phyloP scores from a whole-genome alignment of 2,329 filamentous ascomycete genomes.

The Sporothrix inflata region DNA sequence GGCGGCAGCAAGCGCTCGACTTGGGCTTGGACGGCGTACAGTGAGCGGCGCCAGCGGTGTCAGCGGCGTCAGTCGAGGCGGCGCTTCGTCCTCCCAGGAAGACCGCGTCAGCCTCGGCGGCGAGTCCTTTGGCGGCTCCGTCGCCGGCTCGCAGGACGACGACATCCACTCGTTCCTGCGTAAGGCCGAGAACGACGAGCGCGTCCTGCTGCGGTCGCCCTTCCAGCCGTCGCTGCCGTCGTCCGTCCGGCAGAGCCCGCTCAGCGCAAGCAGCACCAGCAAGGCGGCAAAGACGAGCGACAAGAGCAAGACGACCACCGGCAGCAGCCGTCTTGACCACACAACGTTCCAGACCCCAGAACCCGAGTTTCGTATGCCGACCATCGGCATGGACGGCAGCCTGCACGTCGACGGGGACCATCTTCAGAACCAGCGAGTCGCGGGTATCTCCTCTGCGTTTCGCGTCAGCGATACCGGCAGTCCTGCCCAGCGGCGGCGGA shows the following conservation, averaged over 20 bases:
- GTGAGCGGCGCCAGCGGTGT: conserved; percentile 6
- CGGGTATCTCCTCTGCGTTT: conserved; percentile 32
- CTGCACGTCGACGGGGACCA: conserved; percentile 32
- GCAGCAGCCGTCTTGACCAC: background rate
- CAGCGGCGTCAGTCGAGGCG: conserved; percentile 8
- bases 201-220: conserved; percentile 57
- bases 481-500: conserved; percentile 21
- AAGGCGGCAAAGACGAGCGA: background rate
- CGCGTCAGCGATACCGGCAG: conserved; percentile 31
- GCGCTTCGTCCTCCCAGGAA: conserved; percentile 2
- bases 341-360: conserved; percentile 48
- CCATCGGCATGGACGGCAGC: conserved; percentile 45
- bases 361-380: conserved; percentile 59
- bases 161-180: conserved; percentile 58
- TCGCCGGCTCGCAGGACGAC: conserved; percentile 55
- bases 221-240: conserved; percentile 58
- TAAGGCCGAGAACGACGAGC: conserved; percentile 59
- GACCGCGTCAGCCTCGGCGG: conserved; percentile 34
- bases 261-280: conserved; percentile 31
- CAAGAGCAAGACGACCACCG: background rate
- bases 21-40: conserved; percentile 4
- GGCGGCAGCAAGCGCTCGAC: background rate
- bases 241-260: conserved; percentile 41
- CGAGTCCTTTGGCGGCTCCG: conserved; percentile 45
- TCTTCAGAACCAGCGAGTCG: conserved; percentile 35